Percentiles rank a stretch among this genome's conserved stretches.
These are phyloP conservation scores for Botrytis deweyae DNA, from an alignment of 2,329 filamentous ascomycete genomes.

Conservation along the genomic window DNA sequence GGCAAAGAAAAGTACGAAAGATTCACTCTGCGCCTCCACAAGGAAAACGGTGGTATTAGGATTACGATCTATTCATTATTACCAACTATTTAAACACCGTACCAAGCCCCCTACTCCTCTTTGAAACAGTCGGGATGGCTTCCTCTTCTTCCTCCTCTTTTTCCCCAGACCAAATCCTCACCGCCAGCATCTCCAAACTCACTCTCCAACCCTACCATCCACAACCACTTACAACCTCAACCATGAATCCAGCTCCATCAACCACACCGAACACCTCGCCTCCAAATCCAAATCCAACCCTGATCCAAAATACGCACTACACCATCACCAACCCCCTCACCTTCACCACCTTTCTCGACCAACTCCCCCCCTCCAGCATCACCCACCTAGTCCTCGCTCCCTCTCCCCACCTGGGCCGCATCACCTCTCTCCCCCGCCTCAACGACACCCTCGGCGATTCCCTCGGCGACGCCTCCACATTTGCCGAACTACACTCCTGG, in stretches of 20 bases:
- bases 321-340: not conserved
- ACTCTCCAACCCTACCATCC: not conserved
- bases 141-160: not conserved
- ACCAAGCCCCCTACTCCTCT: not conserved
- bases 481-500: not conserved
- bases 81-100: not conserved
- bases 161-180: not conserved
- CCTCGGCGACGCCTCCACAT: not conserved
- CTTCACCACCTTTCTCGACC: slow-evolving; percentile 2
- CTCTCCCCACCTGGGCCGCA: not conserved
- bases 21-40: not conserved
- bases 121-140: not conserved
- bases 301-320: not conserved
- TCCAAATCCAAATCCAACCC: too few relatives aligned
- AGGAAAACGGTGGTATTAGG: not conserved
- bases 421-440: not conserved
- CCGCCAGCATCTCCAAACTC: not conserved
- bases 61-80: too few relatives aligned
- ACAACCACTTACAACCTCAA: not conserved
- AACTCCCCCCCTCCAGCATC: not conserved
- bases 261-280: not conserved
- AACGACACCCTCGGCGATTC: not conserved
- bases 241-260: not conserved
- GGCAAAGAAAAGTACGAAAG: not conserved
- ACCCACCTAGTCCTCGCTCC: not conserved